Evolutionary conservation across 2,329 filamentous ascomycete genomes (phyloP).

Genomic region (Orbilia ellipsospora): DNA sequence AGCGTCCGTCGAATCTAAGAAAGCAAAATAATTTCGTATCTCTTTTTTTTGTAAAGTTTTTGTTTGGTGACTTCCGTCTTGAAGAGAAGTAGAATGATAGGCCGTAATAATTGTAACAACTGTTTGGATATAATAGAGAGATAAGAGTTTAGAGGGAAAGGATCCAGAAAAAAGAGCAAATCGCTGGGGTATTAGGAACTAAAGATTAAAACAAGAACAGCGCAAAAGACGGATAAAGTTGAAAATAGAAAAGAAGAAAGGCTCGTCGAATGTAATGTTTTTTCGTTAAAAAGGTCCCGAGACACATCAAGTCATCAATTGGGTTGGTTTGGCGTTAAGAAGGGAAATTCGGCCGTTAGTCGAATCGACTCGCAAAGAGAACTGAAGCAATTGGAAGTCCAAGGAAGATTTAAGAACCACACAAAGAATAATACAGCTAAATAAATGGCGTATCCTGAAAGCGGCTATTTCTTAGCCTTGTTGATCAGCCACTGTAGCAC

Average conservation of each 20-base stretch:
- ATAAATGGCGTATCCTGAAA: slow-evolving; percentile 18
- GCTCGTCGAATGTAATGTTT: slow-evolving; percentile 29
- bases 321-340: slow-evolving; percentile 27
- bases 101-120: slow-evolving; percentile 48
- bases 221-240: slow-evolving; percentile 14
- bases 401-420: slow-evolving; percentile 9
- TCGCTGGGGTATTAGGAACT: slow-evolving; percentile 55
- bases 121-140: slow-evolving; percentile 41
- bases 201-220: slow-evolving; percentile 39
- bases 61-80: slow-evolving; percentile 18
- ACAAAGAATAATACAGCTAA: slow-evolving; percentile 13
- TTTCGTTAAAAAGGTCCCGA: slow-evolving; percentile 46
- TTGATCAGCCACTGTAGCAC: slow-evolving; percentile 97
- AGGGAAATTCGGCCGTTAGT: slow-evolving; percentile 41
- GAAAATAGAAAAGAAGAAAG: slow-evolving; percentile 22
- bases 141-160: slow-evolving; percentile 15
- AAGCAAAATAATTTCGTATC: slow-evolving; percentile 16
- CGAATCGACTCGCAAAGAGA: slow-evolving; percentile 36
- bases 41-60: slow-evolving; percentile 45
- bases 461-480: slow-evolving; percentile 77
- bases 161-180: slow-evolving; percentile 25
- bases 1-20: slow-evolving; percentile 42
- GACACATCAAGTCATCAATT: slow-evolving; percentile 55
- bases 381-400: slow-evolving; percentile 12
- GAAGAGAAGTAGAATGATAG: slow-evolving; percentile 38